Percentiles rank a stretch among this genome's conserved stretches.
Conservation (phyloP, 768 basidiomycete genomes). For the Lactarius deliciosus region DNA sequence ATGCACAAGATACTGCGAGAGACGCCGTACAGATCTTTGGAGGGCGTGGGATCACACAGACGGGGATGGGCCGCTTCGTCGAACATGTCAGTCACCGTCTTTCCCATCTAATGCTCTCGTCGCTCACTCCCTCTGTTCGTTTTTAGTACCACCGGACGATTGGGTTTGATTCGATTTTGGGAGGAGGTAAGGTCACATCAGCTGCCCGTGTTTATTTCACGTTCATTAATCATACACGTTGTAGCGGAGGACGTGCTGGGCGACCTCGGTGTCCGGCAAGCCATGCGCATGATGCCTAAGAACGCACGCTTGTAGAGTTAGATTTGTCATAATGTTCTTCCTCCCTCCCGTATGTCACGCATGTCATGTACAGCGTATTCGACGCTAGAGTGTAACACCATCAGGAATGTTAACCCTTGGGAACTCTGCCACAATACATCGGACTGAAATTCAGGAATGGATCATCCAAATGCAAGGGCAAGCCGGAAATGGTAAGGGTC, state of each 20-base stretch:
- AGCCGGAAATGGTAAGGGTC: background rate
- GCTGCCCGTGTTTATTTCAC: background rate
- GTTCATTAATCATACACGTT: slow-evolving; percentile 5
- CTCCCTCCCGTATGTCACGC: background rate
- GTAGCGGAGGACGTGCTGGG: slow-evolving; percentile 72
- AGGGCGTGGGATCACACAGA: slow-evolving; percentile 80
- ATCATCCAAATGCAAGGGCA: no score
- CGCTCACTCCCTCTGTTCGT: slow-evolving; percentile 10
- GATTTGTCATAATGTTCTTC: background rate
- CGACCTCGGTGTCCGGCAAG: slow-evolving; percentile 81
- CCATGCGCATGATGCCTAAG: slow-evolving; percentile 72
- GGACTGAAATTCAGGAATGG: no score
- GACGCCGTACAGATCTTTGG: slow-evolving; percentile 88
- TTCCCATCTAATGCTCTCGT: background rate
- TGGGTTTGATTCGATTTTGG: slow-evolving; percentile 67
- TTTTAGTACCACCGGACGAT: slow-evolving; percentile 62
- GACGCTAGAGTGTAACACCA: background rate
- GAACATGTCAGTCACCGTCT: slow-evolving; percentile 56
- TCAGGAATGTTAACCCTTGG: no score
- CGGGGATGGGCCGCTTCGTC: slow-evolving; percentile 77
- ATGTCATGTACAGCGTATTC: background rate
- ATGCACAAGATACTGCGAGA: slow-evolving; percentile 73
- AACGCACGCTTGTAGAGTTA: slow-evolving; percentile 53
- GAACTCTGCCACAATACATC: no score
- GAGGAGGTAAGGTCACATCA: slow-evolving; percentile 48